phyloP scores from a whole-genome alignment of 352 stramenopile genomes.

The Phytophthora parvispora region DNA sequence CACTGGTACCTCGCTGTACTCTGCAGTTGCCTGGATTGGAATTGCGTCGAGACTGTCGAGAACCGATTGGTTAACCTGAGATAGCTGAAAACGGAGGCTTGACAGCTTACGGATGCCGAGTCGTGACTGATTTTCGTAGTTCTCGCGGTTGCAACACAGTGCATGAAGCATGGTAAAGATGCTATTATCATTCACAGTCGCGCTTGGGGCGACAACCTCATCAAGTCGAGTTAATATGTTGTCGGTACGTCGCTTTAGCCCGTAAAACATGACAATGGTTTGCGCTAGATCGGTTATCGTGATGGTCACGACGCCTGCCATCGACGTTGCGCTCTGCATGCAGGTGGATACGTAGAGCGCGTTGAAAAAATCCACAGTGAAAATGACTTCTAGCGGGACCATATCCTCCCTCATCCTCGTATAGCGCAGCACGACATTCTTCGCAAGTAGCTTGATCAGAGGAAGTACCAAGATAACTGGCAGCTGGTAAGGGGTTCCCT shows the following conservation, averaged over 20 bases:
- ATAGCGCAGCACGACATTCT: conserved; percentile 15
- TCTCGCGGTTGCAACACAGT: neutral
- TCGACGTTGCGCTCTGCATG: conserved; percentile 40
- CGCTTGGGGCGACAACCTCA: neutral
- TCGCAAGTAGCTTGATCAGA: conserved; percentile 34
- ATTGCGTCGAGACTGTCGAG: neutral
- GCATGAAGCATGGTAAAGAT: neutral
- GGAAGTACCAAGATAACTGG: conserved; percentile 13
- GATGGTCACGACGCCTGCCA: conserved; percentile 15
- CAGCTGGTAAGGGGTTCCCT: neutral
- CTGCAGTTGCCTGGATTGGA: neutral
- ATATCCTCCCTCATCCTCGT: neutral
- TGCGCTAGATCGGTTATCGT: conserved; percentile 17
- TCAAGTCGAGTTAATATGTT: neutral
- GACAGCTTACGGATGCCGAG: neutral
- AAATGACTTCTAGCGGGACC: conserved; percentile 27
- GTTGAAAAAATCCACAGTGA: conserved; percentile 41
- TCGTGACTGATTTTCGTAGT: neutral
- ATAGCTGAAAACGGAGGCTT: neutral
- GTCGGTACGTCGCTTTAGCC: neutral
- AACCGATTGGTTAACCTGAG: neutral
- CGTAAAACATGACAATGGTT: conserved; percentile 1
- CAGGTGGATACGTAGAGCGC: conserved; percentile 38
- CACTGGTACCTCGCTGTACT: neutral
- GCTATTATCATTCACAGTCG: neutral